Evolutionary conservation across 73 alveolate species (phyloP).

Genomic region (Stentor roeselii): DNA sequence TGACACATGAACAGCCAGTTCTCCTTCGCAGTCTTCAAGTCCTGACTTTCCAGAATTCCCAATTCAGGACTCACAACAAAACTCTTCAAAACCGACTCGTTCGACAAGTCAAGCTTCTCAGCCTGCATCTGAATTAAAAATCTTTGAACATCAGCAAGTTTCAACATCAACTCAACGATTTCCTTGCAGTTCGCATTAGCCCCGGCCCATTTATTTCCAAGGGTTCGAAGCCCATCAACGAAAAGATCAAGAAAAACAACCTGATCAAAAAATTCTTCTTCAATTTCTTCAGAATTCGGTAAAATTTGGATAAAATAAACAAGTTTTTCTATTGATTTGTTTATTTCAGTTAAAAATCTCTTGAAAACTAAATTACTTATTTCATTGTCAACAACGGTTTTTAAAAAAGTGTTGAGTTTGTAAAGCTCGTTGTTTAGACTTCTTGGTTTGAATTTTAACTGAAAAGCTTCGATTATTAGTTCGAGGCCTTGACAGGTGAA

Average conservation of each 20-base stretch:
- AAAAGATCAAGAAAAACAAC: background rate
- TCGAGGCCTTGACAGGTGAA: background rate
- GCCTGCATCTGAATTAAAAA: conserved; percentile 21
- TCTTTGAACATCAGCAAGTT: background rate
- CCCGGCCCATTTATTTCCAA: background rate
- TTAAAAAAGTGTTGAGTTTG: background rate
- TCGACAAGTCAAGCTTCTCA: background rate
- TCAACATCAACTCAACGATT: background rate
- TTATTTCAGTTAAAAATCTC: background rate
- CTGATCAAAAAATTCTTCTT: background rate
- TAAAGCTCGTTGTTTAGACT: background rate
- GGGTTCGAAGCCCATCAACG: background rate
- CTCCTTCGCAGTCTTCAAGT: background rate
- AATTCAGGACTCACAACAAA: background rate
- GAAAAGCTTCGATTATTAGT: background rate
- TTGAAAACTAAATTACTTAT: background rate
- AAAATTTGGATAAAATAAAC: conserved; percentile 1
- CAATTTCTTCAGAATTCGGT: background rate
- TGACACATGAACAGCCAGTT: conserved; percentile 7
- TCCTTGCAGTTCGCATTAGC: background rate
- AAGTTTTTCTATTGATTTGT: background rate
- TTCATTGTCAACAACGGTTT: background rate
- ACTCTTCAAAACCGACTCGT: background rate
- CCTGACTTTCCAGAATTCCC: background rate
- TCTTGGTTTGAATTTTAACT: background rate